phyloP scores from a whole-genome alignment of 139 green algal species.

The Chlorella sp. region DNA sequence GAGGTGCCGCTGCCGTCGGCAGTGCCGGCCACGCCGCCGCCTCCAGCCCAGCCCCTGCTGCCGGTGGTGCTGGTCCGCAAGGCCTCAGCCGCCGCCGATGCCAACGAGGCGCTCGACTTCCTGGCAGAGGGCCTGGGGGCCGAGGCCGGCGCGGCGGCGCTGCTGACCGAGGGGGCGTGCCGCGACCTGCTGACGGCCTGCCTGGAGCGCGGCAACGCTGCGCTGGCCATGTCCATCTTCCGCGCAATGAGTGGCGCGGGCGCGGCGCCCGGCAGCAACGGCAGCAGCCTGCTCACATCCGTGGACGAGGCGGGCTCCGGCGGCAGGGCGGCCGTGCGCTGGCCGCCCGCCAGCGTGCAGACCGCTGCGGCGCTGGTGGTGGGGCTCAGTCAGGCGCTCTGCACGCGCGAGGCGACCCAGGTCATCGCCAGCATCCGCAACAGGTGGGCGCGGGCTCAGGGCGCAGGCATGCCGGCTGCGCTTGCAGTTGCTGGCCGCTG shows the following conservation, averaged over 20 bases:
- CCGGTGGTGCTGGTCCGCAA: conserved; percentile 20
- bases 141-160: neutral
- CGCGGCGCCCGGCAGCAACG: neutral
- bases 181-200: conserved; percentile 42
- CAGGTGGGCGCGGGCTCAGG: no score
- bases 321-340: conserved; percentile 23
- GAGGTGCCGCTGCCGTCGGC: no score
- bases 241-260: conserved; percentile 54
- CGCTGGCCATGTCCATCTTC: conserved; percentile 72
- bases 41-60: conserved; percentile 7
- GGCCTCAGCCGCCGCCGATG: conserved; percentile 15
- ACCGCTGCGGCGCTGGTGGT: conserved; percentile 66
- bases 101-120: conserved; percentile 28
- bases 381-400: conserved; percentile 69
- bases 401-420: conserved; percentile 73
- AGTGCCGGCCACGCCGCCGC: no score
- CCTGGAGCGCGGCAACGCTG: conserved; percentile 64
- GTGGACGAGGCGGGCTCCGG: conserved; percentile 10
- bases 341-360: conserved; percentile 60
- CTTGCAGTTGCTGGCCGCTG: no score
- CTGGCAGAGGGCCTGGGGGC: neutral
- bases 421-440: no score
- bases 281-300: conserved; percentile 1
- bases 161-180: conserved; percentile 27
- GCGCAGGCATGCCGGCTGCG: no score